Conservation (phyloP, 176 grass and related monocot species). For the Poa pratensis region DNA sequence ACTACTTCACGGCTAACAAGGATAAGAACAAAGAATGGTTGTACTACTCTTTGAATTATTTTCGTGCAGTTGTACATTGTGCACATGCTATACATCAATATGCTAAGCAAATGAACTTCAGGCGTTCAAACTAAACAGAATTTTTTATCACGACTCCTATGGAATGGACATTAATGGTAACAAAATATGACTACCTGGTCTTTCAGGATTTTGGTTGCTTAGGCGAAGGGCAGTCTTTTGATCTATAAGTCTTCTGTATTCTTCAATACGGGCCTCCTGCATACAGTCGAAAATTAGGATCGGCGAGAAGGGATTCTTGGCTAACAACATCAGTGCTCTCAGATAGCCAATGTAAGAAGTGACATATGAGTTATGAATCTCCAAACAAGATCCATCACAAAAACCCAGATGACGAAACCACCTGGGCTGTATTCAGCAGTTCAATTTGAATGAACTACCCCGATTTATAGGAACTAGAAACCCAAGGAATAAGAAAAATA, state of each 20-base stretch:
- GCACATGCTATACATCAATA: constrained; percentile 2
- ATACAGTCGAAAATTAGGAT: constrained; percentile 30
- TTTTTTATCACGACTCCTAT: constrained; percentile 21
- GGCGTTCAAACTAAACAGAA: constrained; percentile 3
- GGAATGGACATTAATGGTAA: constrained; percentile 8
- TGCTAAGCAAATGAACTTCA: constrained; percentile 13
- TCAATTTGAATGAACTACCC: constrained; percentile 5
- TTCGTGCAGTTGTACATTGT: constrained; percentile 24
- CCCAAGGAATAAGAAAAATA: neutral
- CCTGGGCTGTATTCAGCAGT: neutral
- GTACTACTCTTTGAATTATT: neutral
- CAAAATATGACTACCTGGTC: constrained; percentile 67
- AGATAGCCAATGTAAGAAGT: constrained; percentile 14
- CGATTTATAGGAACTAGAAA: constrained; percentile 19
- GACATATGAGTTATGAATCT: constrained; percentile 4
- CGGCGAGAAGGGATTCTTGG: neutral
- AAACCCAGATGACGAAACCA: neutral
- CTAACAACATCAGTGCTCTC: neutral
- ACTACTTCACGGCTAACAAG: constrained; percentile 16
- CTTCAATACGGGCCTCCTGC: constrained; percentile 90
- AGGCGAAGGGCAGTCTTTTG: constrained; percentile 70
- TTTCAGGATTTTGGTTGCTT: constrained; percentile 94
- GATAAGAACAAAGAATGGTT: constrained; percentile 25
- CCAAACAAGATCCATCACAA: constrained; percentile 20
- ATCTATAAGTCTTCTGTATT: constrained; percentile 77